phyloP scores from a whole-genome alignment of 768 basidiomycete genomes.

The Cystofilobasidium ferigula region DNA sequence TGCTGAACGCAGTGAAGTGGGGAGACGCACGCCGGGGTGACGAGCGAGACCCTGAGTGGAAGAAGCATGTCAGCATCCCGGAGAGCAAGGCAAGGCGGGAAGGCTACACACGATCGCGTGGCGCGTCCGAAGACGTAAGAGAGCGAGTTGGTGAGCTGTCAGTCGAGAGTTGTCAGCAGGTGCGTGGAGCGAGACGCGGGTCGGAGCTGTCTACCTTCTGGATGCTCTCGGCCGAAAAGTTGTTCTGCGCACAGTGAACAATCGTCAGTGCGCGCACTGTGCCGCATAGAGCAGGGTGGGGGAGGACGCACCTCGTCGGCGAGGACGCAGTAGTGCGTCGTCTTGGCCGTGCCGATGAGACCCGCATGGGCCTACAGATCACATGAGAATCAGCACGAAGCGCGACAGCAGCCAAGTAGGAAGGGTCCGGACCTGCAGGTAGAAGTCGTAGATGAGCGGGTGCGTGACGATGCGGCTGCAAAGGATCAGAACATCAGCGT shows the following conservation, averaged over 20 bases:
- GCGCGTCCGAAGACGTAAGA: slow-evolving; percentile 72
- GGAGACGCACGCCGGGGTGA: neutral
- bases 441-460: neutral
- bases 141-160: slow-evolving; percentile 52
- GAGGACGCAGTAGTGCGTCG: neutral
- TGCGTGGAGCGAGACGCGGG: too few species aligned
- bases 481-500: too few species aligned
- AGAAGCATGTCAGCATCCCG: too few species aligned
- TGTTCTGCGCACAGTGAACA: slow-evolving; percentile 40
- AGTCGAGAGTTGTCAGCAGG: too few species aligned
- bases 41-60: neutral
- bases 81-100: too few species aligned
- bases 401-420: too few species aligned
- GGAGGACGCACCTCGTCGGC: neutral
- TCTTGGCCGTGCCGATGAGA: neutral
- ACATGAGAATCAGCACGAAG: too few species aligned
- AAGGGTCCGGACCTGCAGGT: neutral
- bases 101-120: slow-evolving; percentile 48
- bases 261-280: too few species aligned
- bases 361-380: neutral
- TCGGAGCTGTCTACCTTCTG: slow-evolving; percentile 42
- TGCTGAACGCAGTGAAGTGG: neutral
- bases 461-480: neutral
- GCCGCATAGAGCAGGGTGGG: too few species aligned
- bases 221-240: slow-evolving; percentile 55